Evolutionary conservation across 306 rosid species (phyloP).

Genomic region (Dryas alaskensis): DNA sequence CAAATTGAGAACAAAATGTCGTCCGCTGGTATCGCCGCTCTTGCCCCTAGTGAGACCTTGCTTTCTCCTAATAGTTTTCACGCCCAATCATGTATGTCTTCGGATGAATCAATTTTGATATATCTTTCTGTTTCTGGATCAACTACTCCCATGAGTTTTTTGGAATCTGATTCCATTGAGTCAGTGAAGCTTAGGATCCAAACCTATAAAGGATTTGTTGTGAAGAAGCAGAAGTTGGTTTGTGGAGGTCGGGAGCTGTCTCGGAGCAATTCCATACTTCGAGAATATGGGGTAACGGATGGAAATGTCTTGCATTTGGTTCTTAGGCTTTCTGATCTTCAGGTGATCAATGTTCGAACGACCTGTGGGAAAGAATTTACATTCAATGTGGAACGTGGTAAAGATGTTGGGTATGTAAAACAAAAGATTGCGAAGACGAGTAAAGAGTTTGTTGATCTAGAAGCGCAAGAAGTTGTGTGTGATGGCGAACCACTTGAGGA

Average conservation of each 20-base stretch:
- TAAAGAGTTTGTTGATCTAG: constrained; percentile 63
- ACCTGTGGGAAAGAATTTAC: constrained; percentile 60
- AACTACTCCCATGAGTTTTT: constrained; percentile 61
- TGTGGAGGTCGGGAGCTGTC: constrained; percentile 89
- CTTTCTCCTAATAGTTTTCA: constrained; percentile 32
- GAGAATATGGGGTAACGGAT: constrained; percentile 76
- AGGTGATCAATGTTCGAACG: constrained; percentile 65
- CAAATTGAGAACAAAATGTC: constrained; percentile 49
- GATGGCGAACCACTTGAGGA: constrained; percentile 76
- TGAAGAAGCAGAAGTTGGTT: constrained; percentile 78
- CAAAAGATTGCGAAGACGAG: constrained; percentile 64
- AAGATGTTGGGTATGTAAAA: constrained; percentile 77
- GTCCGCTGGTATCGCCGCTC: constrained; percentile 66
- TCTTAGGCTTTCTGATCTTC: constrained; percentile 73
- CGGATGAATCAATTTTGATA: constrained; percentile 55
- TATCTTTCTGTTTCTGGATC: constrained; percentile 58
- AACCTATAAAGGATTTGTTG: constrained; percentile 65
- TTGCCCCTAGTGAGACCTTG: constrained; percentile 55
- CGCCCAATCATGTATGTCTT: constrained; percentile 35
- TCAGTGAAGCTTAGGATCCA: constrained; percentile 78
- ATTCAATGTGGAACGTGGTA: constrained; percentile 71
- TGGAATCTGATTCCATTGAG: constrained; percentile 74
- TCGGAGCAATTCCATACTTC: constrained; percentile 64
- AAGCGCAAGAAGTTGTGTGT: constrained; percentile 74
- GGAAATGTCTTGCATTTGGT: constrained; percentile 92